A percentile compares a stretch with the other conserved stretches of the same genome.
Conservation (phyloP, 1,139 yeast species). For the Sugiyamaella pinicola region DNA sequence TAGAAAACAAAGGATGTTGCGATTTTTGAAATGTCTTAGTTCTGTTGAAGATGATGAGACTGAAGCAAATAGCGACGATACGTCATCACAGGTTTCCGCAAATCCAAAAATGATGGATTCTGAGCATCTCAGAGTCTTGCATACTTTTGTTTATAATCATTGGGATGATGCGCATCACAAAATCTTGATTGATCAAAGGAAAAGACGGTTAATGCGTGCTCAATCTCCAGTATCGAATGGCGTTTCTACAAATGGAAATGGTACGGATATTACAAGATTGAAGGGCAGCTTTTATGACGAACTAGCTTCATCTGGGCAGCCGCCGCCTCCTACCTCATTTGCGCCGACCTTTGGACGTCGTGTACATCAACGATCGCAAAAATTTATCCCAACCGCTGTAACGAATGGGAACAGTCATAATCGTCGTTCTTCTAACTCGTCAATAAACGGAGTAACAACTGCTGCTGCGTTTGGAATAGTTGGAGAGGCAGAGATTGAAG, state of each 20-base stretch:
- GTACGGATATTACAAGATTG: constrained; percentile 14
- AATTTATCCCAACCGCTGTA: neutral
- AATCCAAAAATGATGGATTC: constrained; percentile 24
- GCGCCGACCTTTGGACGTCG: constrained; percentile 16
- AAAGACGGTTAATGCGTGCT: constrained; percentile 23
- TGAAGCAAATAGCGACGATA: constrained; percentile 46
- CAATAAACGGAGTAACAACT: constrained; percentile 5
- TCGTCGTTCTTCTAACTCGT: constrained; percentile 7
- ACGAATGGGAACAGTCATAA: neutral
- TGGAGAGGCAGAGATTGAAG: constrained; percentile 29
- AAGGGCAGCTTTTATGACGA: constrained; percentile 18
- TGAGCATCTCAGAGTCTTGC: constrained; percentile 45
- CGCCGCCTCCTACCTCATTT: constrained; percentile 17
- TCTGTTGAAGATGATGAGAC: constrained; percentile 31
- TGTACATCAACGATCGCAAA: constrained; percentile 13
- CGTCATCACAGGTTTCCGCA: constrained; percentile 23
- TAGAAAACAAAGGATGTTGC: constrained; percentile 12
- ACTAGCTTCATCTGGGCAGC: constrained; percentile 12
- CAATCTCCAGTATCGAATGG: constrained; percentile 9
- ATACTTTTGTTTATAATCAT: constrained; percentile 64
- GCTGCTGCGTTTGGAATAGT: constrained; percentile 8
- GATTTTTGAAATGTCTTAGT: constrained; percentile 18
- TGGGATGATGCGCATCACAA: constrained; percentile 52
- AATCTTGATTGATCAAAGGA: constrained; percentile 35
- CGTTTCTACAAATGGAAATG: constrained; percentile 5